Evolutionary conservation across 1,284 basidiomycete species (phyloP).

Genomic region (Ceratobasidium sp.): DNA sequence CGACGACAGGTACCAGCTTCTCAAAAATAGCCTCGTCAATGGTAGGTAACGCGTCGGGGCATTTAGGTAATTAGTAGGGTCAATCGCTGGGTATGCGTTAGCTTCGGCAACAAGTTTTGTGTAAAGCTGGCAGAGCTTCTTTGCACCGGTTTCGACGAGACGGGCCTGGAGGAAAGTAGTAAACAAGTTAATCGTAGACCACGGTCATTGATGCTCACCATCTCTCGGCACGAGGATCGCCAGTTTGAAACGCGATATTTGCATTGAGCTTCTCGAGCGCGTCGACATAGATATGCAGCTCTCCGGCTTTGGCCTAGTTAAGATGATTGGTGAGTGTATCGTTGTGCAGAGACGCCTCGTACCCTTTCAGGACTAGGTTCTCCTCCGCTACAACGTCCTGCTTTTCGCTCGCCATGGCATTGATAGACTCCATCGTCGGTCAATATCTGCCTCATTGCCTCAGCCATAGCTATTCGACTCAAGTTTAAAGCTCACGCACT

Average conservation of each 20-base stretch:
- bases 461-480: conserved; percentile 39
- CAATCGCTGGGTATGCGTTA: conserved; percentile 66
- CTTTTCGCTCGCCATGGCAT: conserved; percentile 74
- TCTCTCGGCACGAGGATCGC: conserved; percentile 63
- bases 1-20: conserved; percentile 66
- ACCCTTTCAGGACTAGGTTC: conserved; percentile 77
- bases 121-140: conserved; percentile 77
- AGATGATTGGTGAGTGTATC: conserved; percentile 29
- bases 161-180: conserved; percentile 53
- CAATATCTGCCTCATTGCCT: conserved; percentile 64
- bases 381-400: conserved; percentile 78
- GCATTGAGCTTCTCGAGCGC: conserved; percentile 77
- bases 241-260: conserved; percentile 75
- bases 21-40: conserved; percentile 64
- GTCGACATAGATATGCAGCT: conserved; percentile 69
- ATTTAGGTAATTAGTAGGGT: conserved; percentile 62
- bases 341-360: conserved; percentile 44
- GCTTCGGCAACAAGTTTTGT: conserved; percentile 82
- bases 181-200: background rate
- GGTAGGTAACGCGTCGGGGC: conserved; percentile 44
- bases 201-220: conserved; percentile 54
- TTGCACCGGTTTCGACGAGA: conserved; percentile 77
- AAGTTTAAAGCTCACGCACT: conserved; percentile 52
- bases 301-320: conserved; percentile 71
- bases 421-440: conserved; percentile 76